Percentiles rank a stretch among this genome's conserved stretches.
phyloP scores from a whole-genome alignment of 192 early-diverging fungal species.

The Coemansia sp. region DNA sequence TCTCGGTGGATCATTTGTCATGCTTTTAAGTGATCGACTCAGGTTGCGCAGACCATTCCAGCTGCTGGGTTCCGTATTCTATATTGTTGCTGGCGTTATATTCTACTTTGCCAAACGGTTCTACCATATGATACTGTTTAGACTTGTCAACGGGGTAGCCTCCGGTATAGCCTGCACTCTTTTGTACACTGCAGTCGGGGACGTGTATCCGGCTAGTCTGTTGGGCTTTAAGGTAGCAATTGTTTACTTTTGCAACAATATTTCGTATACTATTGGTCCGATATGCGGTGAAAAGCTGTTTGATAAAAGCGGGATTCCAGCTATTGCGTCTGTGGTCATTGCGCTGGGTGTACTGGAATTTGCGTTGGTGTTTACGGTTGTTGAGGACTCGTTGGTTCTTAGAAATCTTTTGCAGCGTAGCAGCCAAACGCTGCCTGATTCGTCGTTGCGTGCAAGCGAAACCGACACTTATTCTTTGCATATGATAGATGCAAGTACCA shows the following conservation, averaged over 20 bases:
- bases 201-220: slow-evolving; percentile 35
- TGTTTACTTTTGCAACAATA: slow-evolving; percentile 33
- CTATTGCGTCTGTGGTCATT: slow-evolving; percentile 28
- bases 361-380: slow-evolving; percentile 9
- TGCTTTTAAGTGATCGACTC: slow-evolving; percentile 23
- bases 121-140: slow-evolving; percentile 35
- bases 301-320: slow-evolving; percentile 17
- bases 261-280: slow-evolving; percentile 37
- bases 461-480: neutral
- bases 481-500: neutral
- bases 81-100: slow-evolving; percentile 24
- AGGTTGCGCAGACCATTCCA: slow-evolving; percentile 19
- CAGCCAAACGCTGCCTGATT: neutral
- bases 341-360: slow-evolving; percentile 29
- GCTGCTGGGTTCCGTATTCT: slow-evolving; percentile 18
- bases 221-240: slow-evolving; percentile 43
- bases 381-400: slow-evolving; percentile 30
- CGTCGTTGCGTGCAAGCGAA: neutral
- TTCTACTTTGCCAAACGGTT: slow-evolving; percentile 25
- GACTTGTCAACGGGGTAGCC: slow-evolving; percentile 31
- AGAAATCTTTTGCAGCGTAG: neutral
- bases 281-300: slow-evolving; percentile 31
- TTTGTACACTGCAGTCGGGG: slow-evolving; percentile 33
- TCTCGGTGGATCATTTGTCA: slow-evolving; percentile 13
- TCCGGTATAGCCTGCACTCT: slow-evolving; percentile 35